Evolutionary conservation across 1,139 yeast species (phyloP), one percentile per base, ranked within the genome.

Genomic region (Kodamaea plutei): DNA sequence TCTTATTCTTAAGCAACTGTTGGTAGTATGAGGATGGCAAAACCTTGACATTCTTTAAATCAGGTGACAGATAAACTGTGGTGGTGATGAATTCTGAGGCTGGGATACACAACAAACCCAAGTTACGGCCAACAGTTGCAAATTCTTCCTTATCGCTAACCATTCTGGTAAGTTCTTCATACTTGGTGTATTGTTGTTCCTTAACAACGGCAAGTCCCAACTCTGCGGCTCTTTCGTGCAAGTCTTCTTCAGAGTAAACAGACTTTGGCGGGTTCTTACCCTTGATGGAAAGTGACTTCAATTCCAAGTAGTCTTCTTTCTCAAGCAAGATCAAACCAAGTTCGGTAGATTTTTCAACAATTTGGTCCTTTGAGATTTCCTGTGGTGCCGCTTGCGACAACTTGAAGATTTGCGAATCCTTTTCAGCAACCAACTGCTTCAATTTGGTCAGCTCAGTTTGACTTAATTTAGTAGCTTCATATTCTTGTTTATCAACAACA

Each of bases 11-110:
- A 12, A 74, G 54, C 39, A 80, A 55, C 48, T 76, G 76, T 41
- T 71, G 71, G 52, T 79, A 82, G 48, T 80, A 81, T 3, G 77
- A 67, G 6, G 71, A 61, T 9, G 89, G 88, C 22, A 82, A 50
- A 6, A 79, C 77, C 34, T 78, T 79, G 21, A 79, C 79, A 41
- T 74, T 73, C 8, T 61, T 57, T n/a, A 66, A 54, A 38, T 78
- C 84, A 2, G 83, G 76, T 6, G 54, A 56, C 45, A 73, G 67
- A 8, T 74, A 69, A 19, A 71, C 68, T 2, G 79, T 76, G 0
- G 84, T 79, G 2, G 84, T 76, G 38, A 81, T 58, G 44, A 73
- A 79, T 3, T 79, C 62, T 11, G 65, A 49, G 28, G 61, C 64
- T 3, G 88, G 84, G 27, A 80, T 64, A 30, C 76, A 63, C 41